phyloP scores from a whole-genome alignment of 2,329 filamentous ascomycete species.

The Colletotrichum sp. region DNA sequence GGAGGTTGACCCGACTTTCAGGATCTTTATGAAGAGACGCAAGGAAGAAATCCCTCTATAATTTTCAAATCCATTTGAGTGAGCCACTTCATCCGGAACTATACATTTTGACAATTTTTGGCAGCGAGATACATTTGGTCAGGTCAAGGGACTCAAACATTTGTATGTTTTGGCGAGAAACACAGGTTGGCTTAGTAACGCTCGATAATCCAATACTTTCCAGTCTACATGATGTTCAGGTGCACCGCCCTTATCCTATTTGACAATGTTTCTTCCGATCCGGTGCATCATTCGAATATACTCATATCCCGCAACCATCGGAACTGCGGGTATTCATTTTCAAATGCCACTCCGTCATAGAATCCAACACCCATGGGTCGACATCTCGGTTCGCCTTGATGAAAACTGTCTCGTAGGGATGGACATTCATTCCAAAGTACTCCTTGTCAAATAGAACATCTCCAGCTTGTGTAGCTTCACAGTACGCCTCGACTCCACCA shows the following conservation, averaged over 20 bases:
- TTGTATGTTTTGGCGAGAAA: background rate
- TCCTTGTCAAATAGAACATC: conserved; percentile 28
- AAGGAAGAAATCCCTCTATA: background rate
- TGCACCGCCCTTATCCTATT: background rate
- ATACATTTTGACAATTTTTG: background rate
- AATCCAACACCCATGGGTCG: conserved; percentile 27
- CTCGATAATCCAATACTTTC: background rate
- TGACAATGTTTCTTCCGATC: background rate
- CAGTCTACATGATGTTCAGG: background rate
- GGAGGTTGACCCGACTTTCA: background rate
- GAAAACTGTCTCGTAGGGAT: conserved; percentile 43
- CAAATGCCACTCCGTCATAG: conserved; percentile 34
- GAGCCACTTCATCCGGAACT: background rate
- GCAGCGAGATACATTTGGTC: background rate
- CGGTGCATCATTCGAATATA: background rate
- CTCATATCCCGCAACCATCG: conserved; percentile 21
- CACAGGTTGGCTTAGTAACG: background rate
- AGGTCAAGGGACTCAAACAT: background rate
- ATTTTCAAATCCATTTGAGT: background rate
- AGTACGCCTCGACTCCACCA: background rate
- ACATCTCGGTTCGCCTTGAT: conserved; percentile 35
- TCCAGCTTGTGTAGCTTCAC: conserved; percentile 8
- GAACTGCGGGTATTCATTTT: conserved; percentile 26
- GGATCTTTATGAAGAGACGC: background rate
- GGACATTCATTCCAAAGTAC: conserved; percentile 37